A percentile compares a stretch with the other conserved stretches of the same genome.
Conservation (phyloP, 1,139 yeast species). For the Pichia sp. region DNA sequence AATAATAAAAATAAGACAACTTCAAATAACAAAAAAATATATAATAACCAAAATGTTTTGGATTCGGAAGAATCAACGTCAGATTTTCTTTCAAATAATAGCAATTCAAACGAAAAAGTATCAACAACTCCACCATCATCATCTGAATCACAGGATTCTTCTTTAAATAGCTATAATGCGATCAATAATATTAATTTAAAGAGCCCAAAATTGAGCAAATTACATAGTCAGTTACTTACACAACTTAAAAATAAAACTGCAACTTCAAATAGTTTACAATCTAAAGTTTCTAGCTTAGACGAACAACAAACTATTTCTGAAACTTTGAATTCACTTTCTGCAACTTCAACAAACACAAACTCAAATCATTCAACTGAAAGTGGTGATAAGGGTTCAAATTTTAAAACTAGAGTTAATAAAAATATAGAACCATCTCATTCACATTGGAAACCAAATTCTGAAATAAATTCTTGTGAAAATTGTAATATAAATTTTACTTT, state of each 20-base stretch:
- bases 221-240: conserved; percentile 3
- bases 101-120: neutral
- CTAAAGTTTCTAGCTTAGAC: no score
- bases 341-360: neutral
- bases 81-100: neutral
- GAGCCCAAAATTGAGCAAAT: neutral
- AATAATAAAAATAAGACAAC: neutral
- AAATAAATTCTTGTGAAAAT: conserved; percentile 18
- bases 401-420: conserved; percentile 1
- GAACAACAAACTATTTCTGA: neutral
- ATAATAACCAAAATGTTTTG: no score
- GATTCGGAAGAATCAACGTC: no score
- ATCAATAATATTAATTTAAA: neutral
- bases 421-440: conserved; percentile 28
- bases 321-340: neutral
- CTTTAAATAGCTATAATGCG: neutral
- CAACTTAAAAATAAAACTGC: neutral
- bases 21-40: no score
- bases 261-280: neutral
- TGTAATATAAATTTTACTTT: conserved; percentile 23
- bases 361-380: neutral
- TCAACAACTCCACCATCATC: neutral
- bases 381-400: no score
- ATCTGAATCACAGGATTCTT: neutral
- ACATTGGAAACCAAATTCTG: conserved; percentile 29